Evolutionary conservation across 2,329 filamentous ascomycete genomes (phyloP), one percentile per base, ranked within the genome.

Genomic region (Penicillium italicum): DNA sequence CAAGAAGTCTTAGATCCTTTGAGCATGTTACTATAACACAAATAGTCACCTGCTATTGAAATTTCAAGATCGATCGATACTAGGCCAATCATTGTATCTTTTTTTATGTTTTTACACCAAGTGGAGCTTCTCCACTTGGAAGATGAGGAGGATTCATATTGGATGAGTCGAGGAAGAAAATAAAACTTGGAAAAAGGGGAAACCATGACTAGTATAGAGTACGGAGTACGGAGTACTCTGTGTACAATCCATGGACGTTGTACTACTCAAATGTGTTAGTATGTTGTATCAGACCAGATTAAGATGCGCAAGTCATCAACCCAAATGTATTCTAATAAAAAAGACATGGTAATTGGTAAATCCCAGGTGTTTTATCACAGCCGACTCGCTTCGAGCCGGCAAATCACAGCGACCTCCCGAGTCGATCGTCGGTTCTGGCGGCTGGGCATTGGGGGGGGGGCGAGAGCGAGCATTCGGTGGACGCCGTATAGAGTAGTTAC

Each of bases 401-500:
- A 48, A 53, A 53, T 53, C 50, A 53, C 9, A 53, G 36, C 28
- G 36, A 33, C 28, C 28, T 16, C 33, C 47, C 11, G 4, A 18
- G 38, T 18, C 24, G 60, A 64, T 62, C 56, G 52, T 58, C 60
- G 50, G 16, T 41, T 41, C 20, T 52, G 49, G 58, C 53, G 55
- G 54, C 33, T 59, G 30, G 40, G 24, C 31, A 34, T 12, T 9
- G 33, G 36, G 30, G 18, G 9, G n/a, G 33, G 36, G 10, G 11
- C 20, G 14, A 46, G 24, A 26, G 42, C 33, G n/a, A 52, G 9
- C 20, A 24, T 46, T 12, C 20, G 14, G 40, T 40, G 42, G 37
- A 11, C 7, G 10, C 18, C 10, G 42, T 43, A 11, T 7, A 14
- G n/a, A n/a, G n/a, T n/a, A n/a, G n/a, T n/a, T n/a, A n/a, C n/a